These are phyloP conservation scores for Cryphonectria carpinicola DNA, from an alignment of 2,329 filamentous ascomycete species.

Conservation along the genomic window DNA sequence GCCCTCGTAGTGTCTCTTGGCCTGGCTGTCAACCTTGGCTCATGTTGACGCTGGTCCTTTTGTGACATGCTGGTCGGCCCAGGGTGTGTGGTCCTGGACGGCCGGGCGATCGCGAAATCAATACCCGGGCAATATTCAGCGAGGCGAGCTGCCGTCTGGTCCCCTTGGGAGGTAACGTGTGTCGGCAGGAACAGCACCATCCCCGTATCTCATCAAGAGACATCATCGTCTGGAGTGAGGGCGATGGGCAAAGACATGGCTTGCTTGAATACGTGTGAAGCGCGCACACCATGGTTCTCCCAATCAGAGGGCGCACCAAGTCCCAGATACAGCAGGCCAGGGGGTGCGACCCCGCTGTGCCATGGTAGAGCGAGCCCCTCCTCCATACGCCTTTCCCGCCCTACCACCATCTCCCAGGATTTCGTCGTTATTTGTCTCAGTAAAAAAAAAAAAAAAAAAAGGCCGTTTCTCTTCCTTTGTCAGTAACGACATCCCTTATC, in stretches of 20 bases:
- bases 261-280: neutral
- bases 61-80: constrained; percentile 6
- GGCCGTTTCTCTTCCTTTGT: neutral
- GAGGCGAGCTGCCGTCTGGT: neutral
- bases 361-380: neutral
- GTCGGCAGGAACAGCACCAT: neutral
- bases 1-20: neutral
- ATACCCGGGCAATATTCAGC: neutral
- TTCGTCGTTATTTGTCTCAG: neutral
- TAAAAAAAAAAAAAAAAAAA: neutral
- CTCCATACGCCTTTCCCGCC: neutral
- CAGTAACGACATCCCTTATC: neutral
- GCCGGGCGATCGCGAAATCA: neutral
- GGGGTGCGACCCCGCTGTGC: neutral
- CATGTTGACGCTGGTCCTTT: neutral
- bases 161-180: neutral
- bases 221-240: too few species aligned
- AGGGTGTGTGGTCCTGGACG: neutral
- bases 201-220: neutral
- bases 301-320: neutral
- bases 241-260: too few species aligned
- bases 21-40: constrained; percentile 5
- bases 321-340: neutral
- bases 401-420: neutral
- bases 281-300: neutral